Evolutionary conservation across 108 stramenopile species (phyloP).

Genomic region (Skeletonema marinoi): DNA sequence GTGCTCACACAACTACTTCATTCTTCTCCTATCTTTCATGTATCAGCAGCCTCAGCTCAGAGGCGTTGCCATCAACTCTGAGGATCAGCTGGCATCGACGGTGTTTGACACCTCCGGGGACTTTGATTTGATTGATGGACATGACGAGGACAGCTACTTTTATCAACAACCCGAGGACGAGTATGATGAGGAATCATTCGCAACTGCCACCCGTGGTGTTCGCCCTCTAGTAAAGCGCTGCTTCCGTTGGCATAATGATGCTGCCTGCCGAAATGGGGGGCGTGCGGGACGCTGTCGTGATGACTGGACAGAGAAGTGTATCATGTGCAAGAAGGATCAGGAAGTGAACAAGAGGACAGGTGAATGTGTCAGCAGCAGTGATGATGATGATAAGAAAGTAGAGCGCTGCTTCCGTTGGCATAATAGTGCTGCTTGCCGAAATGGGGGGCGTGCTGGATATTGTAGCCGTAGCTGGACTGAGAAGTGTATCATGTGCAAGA

Average conservation of each 20-base stretch:
- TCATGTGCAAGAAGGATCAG: no score
- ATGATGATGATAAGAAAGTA: no score
- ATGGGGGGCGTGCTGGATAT: no score
- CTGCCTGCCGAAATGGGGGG: constrained; percentile 7
- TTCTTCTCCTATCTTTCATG: background rate
- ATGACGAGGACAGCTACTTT: background rate
- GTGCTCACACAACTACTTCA: background rate
- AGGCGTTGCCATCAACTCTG: background rate
- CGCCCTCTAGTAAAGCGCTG: background rate
- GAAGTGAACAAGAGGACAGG: no score
- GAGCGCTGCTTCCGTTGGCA: no score
- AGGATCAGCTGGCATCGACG: background rate
- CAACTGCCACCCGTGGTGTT: background rate
- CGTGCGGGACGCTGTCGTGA: constrained; percentile 1
- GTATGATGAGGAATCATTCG: no score
- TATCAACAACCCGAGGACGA: background rate
- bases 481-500: no score
- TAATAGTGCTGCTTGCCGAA: no score
- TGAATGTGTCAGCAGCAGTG: no score
- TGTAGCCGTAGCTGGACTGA: no score
- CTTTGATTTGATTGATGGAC: background rate
- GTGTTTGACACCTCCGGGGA: background rate
- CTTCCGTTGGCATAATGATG: background rate
- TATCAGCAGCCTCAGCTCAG: background rate
- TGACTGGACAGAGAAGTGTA: background rate